Evolutionary conservation across 805 yeast species (phyloP), one percentile per base, ranked within the genome.

Genomic region (Kazachstania taianensis): DNA sequence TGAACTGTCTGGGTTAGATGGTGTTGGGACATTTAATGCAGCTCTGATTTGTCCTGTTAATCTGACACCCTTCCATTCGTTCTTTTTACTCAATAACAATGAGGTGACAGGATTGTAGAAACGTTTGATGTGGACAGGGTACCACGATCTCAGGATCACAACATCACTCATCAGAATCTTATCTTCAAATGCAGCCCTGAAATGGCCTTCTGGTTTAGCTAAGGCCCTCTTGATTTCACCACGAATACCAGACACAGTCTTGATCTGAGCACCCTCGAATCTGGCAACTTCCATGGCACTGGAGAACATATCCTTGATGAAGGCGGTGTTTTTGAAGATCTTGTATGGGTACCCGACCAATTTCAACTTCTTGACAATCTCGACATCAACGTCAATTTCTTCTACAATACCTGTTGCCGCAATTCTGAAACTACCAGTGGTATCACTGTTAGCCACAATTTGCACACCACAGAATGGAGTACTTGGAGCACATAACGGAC

Each of bases 71-170:
- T 73, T 73, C 99, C 99, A 92, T 51, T 83, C 83, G 22, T 70
- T 66, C 62, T 92, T 92, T 46, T 85, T 74, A 24, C 65, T 55
- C 40, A 87, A 61, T 49, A 94, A 67, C 54, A 89, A 66, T 1
- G 98, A 92, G 0, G 96, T 82, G 15, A 92, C 97, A 2, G 97
- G 97, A 55, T 92, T 94, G 62, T 89, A 94, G 62, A 85, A 92
- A 57, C 77, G 77, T 59, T 89, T 81, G 12, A 92, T 82, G 45
- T 73, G 77, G 26, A 92, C 94, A 2, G 97, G 97, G 57, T 86
- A 87, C 98, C 98, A 92, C 3, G 97, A 87, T 56, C 94, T 78
- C 56, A 92, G 65, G 49, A 89, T 78, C 12, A 92, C 73, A 37
- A 84, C 81, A 60, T 92, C 98, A 46, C 92, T 80, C 78, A 92